Conservation (phyloP, 1,284 basidiomycete genomes). For the Sporisorium graminicola region DNA sequence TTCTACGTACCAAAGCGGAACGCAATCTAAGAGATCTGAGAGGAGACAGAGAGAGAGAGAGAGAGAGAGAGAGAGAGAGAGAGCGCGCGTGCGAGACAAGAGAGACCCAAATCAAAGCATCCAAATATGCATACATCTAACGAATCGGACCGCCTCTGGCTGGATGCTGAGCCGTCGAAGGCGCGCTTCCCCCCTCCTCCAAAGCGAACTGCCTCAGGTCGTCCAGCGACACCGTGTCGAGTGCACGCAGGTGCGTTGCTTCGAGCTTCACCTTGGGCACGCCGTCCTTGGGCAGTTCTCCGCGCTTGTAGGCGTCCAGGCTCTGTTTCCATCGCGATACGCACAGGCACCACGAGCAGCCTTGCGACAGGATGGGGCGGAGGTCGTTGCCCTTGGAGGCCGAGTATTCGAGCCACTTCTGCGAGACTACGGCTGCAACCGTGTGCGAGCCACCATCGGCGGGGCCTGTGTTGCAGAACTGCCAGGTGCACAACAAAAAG, state of each 20-base stretch:
- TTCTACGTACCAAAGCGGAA: too few relatives aligned
- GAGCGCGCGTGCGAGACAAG: background rate
- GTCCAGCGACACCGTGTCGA: conserved; percentile 45
- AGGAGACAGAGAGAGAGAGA: background rate
- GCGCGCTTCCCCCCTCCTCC: conserved; percentile 12
- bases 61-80: background rate
- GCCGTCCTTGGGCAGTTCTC: conserved; percentile 77
- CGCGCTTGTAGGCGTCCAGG: conserved; percentile 80
- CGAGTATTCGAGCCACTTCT: conserved; percentile 53
- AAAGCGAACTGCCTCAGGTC: conserved; percentile 43
- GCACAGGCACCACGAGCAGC: conserved; percentile 61
- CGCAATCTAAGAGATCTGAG: background rate
- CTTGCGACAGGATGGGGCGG: conserved; percentile 47
- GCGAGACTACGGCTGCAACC: conserved; percentile 54
- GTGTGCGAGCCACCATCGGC: conserved; percentile 56
- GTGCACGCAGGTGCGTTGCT: conserved; percentile 49
- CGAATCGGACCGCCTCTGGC: conserved; percentile 44
- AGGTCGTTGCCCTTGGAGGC: conserved; percentile 60
- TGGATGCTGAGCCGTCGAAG: conserved; percentile 22
- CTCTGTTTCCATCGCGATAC: conserved; percentile 75
- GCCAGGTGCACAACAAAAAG: background rate
- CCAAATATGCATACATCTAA: conserved; percentile 1
- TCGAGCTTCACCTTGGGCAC: conserved; percentile 56
- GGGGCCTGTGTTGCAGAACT: conserved; percentile 57
- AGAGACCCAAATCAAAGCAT: conserved; percentile 1